Evolutionary conservation across 805 yeast species (phyloP), one percentile per base, ranked within the genome.

Genomic region (Cephaloascus fragrans): DNA sequence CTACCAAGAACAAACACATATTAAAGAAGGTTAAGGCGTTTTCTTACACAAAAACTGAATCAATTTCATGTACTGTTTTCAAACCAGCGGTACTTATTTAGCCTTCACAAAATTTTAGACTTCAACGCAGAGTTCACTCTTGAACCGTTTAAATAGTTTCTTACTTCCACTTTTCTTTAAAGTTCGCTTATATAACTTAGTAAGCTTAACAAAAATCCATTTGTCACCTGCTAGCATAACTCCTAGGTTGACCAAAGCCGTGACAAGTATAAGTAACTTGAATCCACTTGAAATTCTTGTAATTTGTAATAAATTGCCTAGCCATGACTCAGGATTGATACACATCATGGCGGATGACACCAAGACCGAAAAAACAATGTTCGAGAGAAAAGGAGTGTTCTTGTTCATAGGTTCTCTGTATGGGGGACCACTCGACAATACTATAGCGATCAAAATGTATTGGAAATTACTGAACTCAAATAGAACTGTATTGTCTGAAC

Each of bases 351-450:
- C 38, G 0, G 69, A 44, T 14, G 90, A 79, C 8, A 78, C 42
- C 4, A 65, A 37, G 1, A 71, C 40, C 0, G 94, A 73, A 1
- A 64, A 42, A 0, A 64, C 45, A 33, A 84, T 66, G 38, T 88
- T 86, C 2, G 65, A 32, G 38, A 93, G 63, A 54, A 88, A 90
- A 4, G 95, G 95, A 9, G 46, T 37, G 50, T 83, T 93, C 44
- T 77, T 68, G 19, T 62, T 57, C 48, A 81, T 74, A 1, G 89
- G 80, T 52, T 85, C 82, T 41, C 98, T 71, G 57, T 87, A 93
- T 17, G 99, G 99, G 6, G 93, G 89, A 0, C 99, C 98, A 10
- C 76, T 84, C 16, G 95, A 83, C 42, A 93, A 64, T n/a, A 88
- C 75, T 23, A 86, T 61, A 0, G 97, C 96, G 39, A 79, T 72